phyloP scores from a whole-genome alignment of 805 yeast genomes.

The Yarrowia alimentaria region DNA sequence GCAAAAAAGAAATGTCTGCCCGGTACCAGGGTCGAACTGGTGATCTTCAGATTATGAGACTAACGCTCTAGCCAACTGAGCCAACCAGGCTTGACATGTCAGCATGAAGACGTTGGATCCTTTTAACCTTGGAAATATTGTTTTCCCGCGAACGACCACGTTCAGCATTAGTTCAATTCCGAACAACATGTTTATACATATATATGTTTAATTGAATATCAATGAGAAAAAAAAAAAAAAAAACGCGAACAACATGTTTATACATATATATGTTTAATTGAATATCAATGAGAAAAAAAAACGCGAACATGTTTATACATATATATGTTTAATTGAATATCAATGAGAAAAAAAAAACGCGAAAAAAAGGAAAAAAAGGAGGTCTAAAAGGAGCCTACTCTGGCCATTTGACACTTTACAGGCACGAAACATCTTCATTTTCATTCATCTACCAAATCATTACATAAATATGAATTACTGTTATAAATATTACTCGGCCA shows the following conservation, averaged over 20 bases:
- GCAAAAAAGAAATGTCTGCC: neutral
- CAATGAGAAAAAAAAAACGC: too few relatives aligned
- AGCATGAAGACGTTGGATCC: neutral
- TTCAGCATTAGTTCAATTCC: neutral
- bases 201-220: too few relatives aligned
- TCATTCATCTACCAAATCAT: neutral
- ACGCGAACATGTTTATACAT: too few relatives aligned
- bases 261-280: too few relatives aligned
- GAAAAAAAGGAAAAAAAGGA: too few relatives aligned
- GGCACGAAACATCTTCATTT: neutral
- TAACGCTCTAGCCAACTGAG: slow-evolving; percentile 1
- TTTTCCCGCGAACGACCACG: neutral
- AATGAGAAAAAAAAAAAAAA: too few relatives aligned
- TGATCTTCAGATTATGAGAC: slow-evolving; percentile 1
- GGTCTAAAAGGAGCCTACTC: too few relatives aligned
- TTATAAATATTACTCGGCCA: neutral
- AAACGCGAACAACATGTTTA: too few relatives aligned
- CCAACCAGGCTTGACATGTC: neutral
- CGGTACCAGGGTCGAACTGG: slow-evolving; percentile 2
- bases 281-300: too few relatives aligned
- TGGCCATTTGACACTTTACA: too few relatives aligned
- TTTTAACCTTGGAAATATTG: neutral
- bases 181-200: neutral
- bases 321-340: too few relatives aligned
- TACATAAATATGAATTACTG: neutral